Base-by-base conservation (phyloP, 192 early-diverging fungal species). In the Backusella macrospora region DNA sequence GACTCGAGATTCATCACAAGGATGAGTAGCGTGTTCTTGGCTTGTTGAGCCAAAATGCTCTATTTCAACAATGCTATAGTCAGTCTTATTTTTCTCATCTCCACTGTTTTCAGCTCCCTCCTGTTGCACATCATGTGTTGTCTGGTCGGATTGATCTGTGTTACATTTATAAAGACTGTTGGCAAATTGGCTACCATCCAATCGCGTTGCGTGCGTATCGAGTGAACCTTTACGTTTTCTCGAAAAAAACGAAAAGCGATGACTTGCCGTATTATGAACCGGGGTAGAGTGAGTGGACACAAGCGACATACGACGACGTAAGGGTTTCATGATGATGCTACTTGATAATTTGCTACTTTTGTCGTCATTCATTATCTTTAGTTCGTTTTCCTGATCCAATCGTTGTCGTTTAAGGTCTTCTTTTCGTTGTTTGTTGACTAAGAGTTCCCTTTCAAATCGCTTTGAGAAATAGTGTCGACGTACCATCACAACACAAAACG, bases 381-480 rank as follows among this genome's bases (percentile, higher is more conserved):
- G 9, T 15, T 68, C 65, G 7, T 16, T 52, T 23, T 66, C n/a
- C 8, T 68, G 66, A 5, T 29, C n/a, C 15, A 34, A 21, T 4
- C 40, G 65, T 29, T 68, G 29, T 59, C 21, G 45, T 18, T 67
- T 55, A 1, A 49, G n/a, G 15, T 76, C 79, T 9, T 68, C 34
- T 21, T 40, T 48, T 62, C 72, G 43, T 2, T 43, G 39, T 15
- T 52, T 46, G 37, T 80, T 76, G 29, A 65, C 73, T 15, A 67
- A 18, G 3, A 80, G 23, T 29, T 76, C 68, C 39, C 74, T 68
- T 46, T 80, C 52, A 62, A 80, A 80, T 47, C 75, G 71, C n/a
- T 65, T 73, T 18, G 62, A 65, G 66, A 80, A 80, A 18, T 70
- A 76, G 26, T 80, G 59, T 29, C 73, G 68, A 15, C 79, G 71